Evolutionary conservation across 805 yeast species (phyloP).

Genomic region (Saccharomycopsis microspora): DNA sequence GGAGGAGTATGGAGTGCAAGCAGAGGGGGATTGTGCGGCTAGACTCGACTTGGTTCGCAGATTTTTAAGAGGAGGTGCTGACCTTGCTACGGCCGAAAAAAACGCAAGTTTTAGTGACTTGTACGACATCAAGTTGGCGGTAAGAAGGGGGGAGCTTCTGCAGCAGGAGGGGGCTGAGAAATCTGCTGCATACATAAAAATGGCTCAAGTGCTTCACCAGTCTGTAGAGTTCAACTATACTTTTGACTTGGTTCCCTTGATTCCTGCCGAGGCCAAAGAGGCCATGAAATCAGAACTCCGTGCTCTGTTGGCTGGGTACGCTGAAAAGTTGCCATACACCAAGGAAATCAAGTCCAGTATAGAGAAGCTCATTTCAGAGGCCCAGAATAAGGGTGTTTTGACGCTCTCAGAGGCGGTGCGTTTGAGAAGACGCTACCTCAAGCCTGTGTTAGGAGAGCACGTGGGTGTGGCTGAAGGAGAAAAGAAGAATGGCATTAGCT

Average conservation of each 20-base stretch:
- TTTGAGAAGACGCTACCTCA: conserved; percentile 39
- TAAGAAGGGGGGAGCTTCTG: conserved; percentile 28
- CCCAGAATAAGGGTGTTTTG: conserved; percentile 21
- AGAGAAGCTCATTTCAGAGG: conserved; percentile 24
- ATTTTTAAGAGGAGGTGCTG: conserved; percentile 47
- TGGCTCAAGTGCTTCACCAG: conserved; percentile 30
- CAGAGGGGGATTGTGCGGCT: conserved; percentile 26
- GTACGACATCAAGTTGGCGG: conserved; percentile 31
- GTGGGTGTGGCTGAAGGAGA: conserved; percentile 26
- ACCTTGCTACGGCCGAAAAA: conserved; percentile 41
- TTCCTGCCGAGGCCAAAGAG: conserved; percentile 23
- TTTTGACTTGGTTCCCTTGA: conserved; percentile 26
- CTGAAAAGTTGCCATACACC: conserved; percentile 22
- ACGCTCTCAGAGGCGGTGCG: conserved; percentile 24
- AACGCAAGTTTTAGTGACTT: conserved; percentile 43
- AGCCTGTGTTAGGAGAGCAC: conserved; percentile 43
- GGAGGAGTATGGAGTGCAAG: conserved; percentile 23
- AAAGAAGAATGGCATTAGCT: conserved; percentile 31
- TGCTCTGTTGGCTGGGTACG: conserved; percentile 28
- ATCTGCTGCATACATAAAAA: conserved; percentile 24
- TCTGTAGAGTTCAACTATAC: conserved; percentile 33
- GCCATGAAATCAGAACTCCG: conserved; percentile 18
- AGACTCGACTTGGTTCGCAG: conserved; percentile 47
- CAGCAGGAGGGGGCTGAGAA: conserved; percentile 20
- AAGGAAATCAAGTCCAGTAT: conserved; percentile 28